These are phyloP conservation scores for Teratosphaeria destructans DNA, from an alignment of 2,329 filamentous ascomycete genomes.

Conservation along the genomic window DNA sequence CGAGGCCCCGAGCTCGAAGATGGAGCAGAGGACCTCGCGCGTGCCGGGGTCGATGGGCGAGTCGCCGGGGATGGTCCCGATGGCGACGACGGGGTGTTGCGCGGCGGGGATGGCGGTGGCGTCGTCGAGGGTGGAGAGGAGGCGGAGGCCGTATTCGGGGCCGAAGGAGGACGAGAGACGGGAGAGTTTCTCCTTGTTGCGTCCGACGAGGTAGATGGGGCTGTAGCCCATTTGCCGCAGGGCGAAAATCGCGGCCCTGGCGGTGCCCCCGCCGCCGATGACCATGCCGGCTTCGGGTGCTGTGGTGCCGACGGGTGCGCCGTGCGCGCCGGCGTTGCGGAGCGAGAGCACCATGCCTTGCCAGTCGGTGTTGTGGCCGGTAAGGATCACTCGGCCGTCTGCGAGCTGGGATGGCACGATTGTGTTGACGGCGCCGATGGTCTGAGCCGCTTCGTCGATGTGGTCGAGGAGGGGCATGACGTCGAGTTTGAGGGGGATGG, in stretches of 20 bases:
- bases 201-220: slow-evolving; percentile 79
- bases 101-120: slow-evolving; percentile 37
- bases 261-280: slow-evolving; percentile 84
- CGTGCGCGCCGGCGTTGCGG: slow-evolving; percentile 53
- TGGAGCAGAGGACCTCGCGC: slow-evolving; percentile 49
- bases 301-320: slow-evolving; percentile 7
- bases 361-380: slow-evolving; percentile 95
- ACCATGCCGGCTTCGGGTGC: slow-evolving; percentile 55
- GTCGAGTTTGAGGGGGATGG: slow-evolving; percentile 87
- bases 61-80: slow-evolving; percentile 87
- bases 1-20: slow-evolving; percentile 44
- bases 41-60: slow-evolving; percentile 65
- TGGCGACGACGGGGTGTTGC: slow-evolving; percentile 56
- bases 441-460: slow-evolving; percentile 64
- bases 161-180: slow-evolving; percentile 59
- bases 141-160: slow-evolving; percentile 55
- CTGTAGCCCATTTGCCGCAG: slow-evolving; percentile 72
- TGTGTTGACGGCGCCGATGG: slow-evolving; percentile 91
- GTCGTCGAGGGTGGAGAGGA: slow-evolving; percentile 47
- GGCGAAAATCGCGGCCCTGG: slow-evolving; percentile 81
- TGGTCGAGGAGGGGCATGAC: slow-evolving; percentile 73
- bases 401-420: slow-evolving; percentile 51
- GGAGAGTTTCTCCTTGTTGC: slow-evolving; percentile 58
- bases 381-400: slow-evolving; percentile 38
- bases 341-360: slow-evolving; percentile 79